phyloP scores from a whole-genome alignment of 2,329 filamentous ascomycete genomes.

The Fusarium brevicatenulatum region DNA sequence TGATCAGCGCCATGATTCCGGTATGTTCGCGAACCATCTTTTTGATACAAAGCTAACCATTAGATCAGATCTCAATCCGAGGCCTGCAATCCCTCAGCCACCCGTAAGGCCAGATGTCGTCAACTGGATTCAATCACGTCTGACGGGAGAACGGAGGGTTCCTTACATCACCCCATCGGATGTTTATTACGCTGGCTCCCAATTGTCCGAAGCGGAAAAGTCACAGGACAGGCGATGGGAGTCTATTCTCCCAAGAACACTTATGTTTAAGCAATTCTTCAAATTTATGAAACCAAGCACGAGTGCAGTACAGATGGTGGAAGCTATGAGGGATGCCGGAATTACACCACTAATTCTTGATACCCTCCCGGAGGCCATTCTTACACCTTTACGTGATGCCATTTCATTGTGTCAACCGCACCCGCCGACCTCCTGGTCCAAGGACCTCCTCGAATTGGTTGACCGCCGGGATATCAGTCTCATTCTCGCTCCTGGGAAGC shows the following conservation, averaged over 20 bases:
- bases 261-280: conserved; percentile 76
- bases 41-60: conserved; percentile 9
- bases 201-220: conserved; percentile 50
- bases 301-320: conserved; percentile 71
- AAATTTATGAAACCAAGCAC: conserved; percentile 62
- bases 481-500: conserved; percentile 61
- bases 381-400: conserved; percentile 81
- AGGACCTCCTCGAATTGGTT: conserved; percentile 76
- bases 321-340: conserved; percentile 76
- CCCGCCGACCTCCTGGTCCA: conserved; percentile 81
- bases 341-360: conserved; percentile 77
- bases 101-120: conserved; percentile 55
- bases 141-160: conserved; percentile 52
- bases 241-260: conserved; percentile 70
- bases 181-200: conserved; percentile 55
- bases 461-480: conserved; percentile 83
- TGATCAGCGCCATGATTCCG: conserved; percentile 52
- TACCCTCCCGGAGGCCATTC: conserved; percentile 85
- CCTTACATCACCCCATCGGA: conserved; percentile 57
- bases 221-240: conserved; percentile 56
- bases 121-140: conserved; percentile 63
- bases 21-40: conserved; percentile 43
- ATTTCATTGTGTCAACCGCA: conserved; percentile 86
- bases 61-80: conserved; percentile 46
- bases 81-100: conserved; percentile 49